These are phyloP conservation scores for Fimicolochytrium jonesii DNA, from an alignment of 192 early-diverging fungal genomes.

Conservation along the genomic window DNA sequence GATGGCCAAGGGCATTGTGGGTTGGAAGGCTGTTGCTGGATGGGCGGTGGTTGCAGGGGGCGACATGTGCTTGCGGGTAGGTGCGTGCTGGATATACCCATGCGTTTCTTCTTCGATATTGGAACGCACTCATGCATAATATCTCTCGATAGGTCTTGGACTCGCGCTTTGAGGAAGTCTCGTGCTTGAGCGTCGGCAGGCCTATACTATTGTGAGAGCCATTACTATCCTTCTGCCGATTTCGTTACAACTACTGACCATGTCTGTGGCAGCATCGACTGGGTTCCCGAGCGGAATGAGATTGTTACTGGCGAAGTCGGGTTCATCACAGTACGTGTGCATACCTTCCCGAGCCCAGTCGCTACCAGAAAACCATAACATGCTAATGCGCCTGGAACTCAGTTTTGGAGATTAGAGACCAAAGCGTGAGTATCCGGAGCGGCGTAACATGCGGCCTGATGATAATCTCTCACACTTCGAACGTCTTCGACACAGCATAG, in stretches of 20 bases:
- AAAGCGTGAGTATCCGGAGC: too few species aligned
- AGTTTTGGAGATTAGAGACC: too few species aligned
- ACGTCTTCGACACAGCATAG: slow-evolving; percentile 9
- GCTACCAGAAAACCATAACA: too few species aligned
- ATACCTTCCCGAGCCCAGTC: too few species aligned
- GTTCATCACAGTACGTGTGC: slow-evolving; percentile 27
- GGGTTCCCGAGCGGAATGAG: slow-evolving; percentile 32
- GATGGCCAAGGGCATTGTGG: slow-evolving; percentile 2
- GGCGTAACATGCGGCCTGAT: too few species aligned
- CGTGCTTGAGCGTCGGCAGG: slow-evolving; percentile 28
- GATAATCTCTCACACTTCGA: too few species aligned
- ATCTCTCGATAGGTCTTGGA: slow-evolving; percentile 45
- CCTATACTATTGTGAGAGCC: slow-evolving; percentile 41
- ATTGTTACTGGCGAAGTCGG: slow-evolving; percentile 43
- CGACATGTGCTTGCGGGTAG: slow-evolving; percentile 38
- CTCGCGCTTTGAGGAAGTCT: slow-evolving; percentile 33
- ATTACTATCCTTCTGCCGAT: neutral
- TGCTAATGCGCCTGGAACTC: too few species aligned
- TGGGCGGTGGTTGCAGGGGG: slow-evolving; percentile 38
- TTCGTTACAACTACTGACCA: neutral
- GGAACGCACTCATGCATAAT: too few species aligned
- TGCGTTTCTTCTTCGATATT: too few species aligned
- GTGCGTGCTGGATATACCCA: neutral
- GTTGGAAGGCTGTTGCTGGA: slow-evolving; percentile 32
- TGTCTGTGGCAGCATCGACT: slow-evolving; percentile 2